phyloP scores from a whole-genome alignment of 176 grass and related monocot genomes.

The Chrysopogon serrulatus region DNA sequence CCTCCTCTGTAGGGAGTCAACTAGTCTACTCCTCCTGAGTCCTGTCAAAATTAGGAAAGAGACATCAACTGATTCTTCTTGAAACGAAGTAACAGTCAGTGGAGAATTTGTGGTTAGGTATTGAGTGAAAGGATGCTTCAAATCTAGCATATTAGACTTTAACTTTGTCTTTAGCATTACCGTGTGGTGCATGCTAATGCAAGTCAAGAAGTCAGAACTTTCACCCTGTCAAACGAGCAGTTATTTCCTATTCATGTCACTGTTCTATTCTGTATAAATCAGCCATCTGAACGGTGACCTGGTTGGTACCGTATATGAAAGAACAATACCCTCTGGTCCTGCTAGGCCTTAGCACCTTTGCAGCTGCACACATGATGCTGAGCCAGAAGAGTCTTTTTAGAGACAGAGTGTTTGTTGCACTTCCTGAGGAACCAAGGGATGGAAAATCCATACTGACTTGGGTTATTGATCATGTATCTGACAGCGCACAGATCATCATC shows the following conservation, averaged over 20 bases:
- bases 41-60: background rate
- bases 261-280: background rate
- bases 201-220: background rate
- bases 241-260: background rate
- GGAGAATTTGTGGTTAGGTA: background rate
- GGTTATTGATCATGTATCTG: constrained; percentile 22
- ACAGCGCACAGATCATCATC: constrained; percentile 5
- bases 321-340: background rate
- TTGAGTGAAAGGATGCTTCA: background rate
- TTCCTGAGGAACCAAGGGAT: constrained; percentile 16
- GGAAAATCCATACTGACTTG: constrained; percentile 1
- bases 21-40: background rate
- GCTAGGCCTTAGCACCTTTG: background rate
- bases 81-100: background rate
- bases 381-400: background rate
- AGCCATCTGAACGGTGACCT: background rate
- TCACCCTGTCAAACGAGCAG: background rate
- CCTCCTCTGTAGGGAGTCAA: background rate
- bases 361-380: constrained; percentile 11
- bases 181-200: background rate
- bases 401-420: constrained; percentile 13
- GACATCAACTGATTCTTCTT: background rate
- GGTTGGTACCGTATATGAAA: background rate
- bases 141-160: background rate
- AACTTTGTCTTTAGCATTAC: background rate